Base-by-base conservation (phyloP, 108 stramenopile species). In the Discostella stelligeroides region DNA sequence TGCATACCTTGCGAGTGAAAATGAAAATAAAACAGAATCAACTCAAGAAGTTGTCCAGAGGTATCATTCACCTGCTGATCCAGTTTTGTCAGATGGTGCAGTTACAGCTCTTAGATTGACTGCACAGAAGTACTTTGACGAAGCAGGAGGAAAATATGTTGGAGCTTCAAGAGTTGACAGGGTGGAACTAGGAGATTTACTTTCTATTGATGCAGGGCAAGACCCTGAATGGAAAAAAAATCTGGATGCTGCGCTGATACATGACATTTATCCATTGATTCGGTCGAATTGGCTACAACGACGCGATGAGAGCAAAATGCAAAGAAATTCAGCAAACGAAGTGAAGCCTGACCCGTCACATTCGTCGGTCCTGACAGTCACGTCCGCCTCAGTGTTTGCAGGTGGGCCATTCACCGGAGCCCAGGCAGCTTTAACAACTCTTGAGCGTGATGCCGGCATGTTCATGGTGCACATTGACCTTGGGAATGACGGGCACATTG, bases 401-500 rank as follows among this genome's bases (percentile, higher is more conserved):
- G 68, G 41, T 0, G 76, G 76, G 18, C 63, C 63, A 20, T 50
- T 60, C 42, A 47, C 57, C 5, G 63, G 76, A 20, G 69, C 76
- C 38, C 54, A 63, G 63, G 69, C 48, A 0, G 37, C 69, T 0
- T 34, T 70, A 30, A 77, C 75, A 9, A 65, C 68, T 17, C 17
- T 76, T 23, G 75, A 76, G 56, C 41, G 75, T 10, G 75, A 76
- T 58, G 49, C 63, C 20, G 68, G 68, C 0, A 25, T 76, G 13
- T 60, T 76, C 13, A 47, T 57, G 46, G 68, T 69, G 42, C 75
- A 76, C 48, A 69, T 76, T 9, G 75, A 76, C 68, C 63, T 76
- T 20, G 75, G 75, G 41, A 65, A 69, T 69, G 68, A 69, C 20
- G 39, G 41, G 27, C 43, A 30, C 38, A 40, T 18, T 40, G 41